Conservation (phyloP, 805 yeast genomes). For the Schwanniomyces pseudopolymorphus region DNA sequence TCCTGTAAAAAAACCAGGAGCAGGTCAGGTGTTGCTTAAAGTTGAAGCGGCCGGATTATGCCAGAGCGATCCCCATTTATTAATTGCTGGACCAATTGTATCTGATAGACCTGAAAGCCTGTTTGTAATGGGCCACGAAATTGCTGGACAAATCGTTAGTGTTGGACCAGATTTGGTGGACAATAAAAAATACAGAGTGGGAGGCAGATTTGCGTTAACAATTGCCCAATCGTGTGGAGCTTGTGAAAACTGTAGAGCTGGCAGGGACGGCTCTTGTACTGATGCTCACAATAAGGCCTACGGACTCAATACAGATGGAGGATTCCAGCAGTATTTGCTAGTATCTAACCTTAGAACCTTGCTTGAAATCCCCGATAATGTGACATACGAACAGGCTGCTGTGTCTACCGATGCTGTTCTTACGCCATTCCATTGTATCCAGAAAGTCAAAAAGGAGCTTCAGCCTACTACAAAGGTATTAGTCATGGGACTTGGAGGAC, state of each 20-base stretch:
- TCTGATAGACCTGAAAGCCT: conserved; percentile 19
- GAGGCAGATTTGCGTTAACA: conserved; percentile 28
- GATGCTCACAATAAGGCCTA: conserved; percentile 21
- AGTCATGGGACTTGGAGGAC: conserved; percentile 42
- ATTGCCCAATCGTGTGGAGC: conserved; percentile 34
- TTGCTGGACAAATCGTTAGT: conserved; percentile 36
- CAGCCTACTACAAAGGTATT: conserved; percentile 36
- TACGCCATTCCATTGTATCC: conserved; percentile 44
- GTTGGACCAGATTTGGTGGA: conserved; percentile 26
- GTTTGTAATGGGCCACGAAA: conserved; percentile 47
- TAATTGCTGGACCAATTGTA: conserved; percentile 16
- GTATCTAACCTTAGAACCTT: conserved; percentile 33
- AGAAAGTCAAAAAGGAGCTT: conserved; percentile 25
- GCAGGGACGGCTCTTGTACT: conserved; percentile 32
- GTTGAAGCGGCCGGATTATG: conserved; percentile 47
- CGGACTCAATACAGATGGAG: conserved; percentile 40
- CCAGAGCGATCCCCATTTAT: conserved; percentile 41
- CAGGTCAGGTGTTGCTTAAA: conserved; percentile 31
- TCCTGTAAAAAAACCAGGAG: conserved; percentile 31
- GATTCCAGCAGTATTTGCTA: conserved; percentile 40
- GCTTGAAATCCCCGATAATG: conserved; percentile 40
- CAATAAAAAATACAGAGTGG: conserved; percentile 23
- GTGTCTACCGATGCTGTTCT: conserved; percentile 42
- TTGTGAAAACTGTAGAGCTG: conserved; percentile 34
- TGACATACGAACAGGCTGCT: conserved; percentile 39